Percentiles rank a stretch among this genome's conserved stretches.
Evolutionary conservation across 345 rosid species (phyloP).

Genomic region (Citrus inodora): DNA sequence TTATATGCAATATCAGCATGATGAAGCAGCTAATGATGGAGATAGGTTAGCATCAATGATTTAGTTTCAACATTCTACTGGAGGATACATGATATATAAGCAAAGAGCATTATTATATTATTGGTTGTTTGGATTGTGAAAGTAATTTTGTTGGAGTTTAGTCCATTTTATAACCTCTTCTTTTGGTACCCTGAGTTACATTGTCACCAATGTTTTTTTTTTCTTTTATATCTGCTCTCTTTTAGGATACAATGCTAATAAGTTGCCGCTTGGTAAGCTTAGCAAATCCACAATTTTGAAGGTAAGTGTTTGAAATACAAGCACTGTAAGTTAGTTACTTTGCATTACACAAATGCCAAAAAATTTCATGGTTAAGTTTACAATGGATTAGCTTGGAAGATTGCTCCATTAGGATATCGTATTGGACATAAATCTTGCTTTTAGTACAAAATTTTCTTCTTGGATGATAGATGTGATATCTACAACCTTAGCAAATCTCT

Average conservation of each 20-base stretch:
- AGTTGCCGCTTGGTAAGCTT: slow-evolving; percentile 90
- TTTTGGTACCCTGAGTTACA: too few relatives aligned
- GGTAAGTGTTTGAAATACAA: slow-evolving; percentile 25
- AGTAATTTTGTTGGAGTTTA: slow-evolving; percentile 1
- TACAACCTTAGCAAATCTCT: not conserved
- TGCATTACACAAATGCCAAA: too few relatives aligned
- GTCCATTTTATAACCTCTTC: not conserved
- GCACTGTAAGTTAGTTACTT: not conserved
- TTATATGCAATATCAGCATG: slow-evolving; percentile 84
- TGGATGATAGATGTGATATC: not conserved
- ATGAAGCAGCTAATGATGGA: slow-evolving; percentile 95
- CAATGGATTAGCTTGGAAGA: not conserved
- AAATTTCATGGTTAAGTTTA: not conserved
- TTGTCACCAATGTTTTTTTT: too few relatives aligned
- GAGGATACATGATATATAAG: not conserved
- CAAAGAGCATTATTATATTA: not conserved
- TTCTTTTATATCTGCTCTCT: not conserved
- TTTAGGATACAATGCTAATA: slow-evolving; percentile 80
- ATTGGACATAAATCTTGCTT: not conserved
- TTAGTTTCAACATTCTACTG: not conserved
- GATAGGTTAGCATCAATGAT: slow-evolving; percentile 52
- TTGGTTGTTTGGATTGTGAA: not conserved
- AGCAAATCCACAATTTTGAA: slow-evolving; percentile 73
- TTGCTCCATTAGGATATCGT: not conserved
- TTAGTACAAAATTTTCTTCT: not conserved